Percentiles rank a stretch among this genome's conserved stretches.
phyloP scores from a whole-genome alignment of 2,329 filamentous ascomycete genomes.

The Pseudogymnoascus sp. region DNA sequence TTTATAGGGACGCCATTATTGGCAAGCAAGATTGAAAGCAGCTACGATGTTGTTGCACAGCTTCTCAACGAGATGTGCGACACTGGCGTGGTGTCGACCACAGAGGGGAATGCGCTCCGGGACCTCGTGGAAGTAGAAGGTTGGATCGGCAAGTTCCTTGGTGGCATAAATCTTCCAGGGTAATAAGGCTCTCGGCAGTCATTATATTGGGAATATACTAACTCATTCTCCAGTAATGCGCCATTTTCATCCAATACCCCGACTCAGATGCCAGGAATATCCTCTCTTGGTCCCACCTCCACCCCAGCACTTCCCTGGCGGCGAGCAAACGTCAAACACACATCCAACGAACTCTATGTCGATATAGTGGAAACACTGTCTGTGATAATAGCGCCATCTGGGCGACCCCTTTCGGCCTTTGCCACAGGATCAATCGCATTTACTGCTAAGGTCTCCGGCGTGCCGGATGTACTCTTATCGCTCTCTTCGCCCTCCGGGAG shows the following conservation, averaged over 20 bases:
- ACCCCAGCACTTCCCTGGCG: constrained; percentile 71
- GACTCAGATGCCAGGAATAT: constrained; percentile 24
- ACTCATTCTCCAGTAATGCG: neutral
- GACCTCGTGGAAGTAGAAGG: constrained; percentile 90
- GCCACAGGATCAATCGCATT: constrained; percentile 91
- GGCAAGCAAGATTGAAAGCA: constrained; percentile 75
- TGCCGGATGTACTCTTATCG: constrained; percentile 79
- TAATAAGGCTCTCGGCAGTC: constrained; percentile 29
- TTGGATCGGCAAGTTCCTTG: constrained; percentile 79
- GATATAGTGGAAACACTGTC: constrained; percentile 86
- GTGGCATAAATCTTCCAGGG: constrained; percentile 77
- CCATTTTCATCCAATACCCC: constrained; percentile 20
- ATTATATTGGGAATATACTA: neutral
- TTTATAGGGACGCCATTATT: constrained; percentile 84
- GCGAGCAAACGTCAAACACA: constrained; percentile 84
- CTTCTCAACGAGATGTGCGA: constrained; percentile 95
- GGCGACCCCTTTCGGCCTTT: constrained; percentile 75
- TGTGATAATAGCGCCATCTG: constrained; percentile 84
- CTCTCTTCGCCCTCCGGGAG: constrained; percentile 76
- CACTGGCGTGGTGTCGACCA: constrained; percentile 78
- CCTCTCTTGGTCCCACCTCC: constrained; percentile 31
- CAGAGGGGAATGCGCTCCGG: constrained; percentile 83
- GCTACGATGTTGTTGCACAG: constrained; percentile 91
- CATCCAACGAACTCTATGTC: constrained; percentile 93
- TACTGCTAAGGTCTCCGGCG: constrained; percentile 86